Percentiles rank a stretch among this genome's conserved stretches.
These are phyloP conservation scores for Podospora bellae-mahoneyi DNA, from an alignment of 495 filamentous ascomycete species.

Conservation along the genomic window DNA sequence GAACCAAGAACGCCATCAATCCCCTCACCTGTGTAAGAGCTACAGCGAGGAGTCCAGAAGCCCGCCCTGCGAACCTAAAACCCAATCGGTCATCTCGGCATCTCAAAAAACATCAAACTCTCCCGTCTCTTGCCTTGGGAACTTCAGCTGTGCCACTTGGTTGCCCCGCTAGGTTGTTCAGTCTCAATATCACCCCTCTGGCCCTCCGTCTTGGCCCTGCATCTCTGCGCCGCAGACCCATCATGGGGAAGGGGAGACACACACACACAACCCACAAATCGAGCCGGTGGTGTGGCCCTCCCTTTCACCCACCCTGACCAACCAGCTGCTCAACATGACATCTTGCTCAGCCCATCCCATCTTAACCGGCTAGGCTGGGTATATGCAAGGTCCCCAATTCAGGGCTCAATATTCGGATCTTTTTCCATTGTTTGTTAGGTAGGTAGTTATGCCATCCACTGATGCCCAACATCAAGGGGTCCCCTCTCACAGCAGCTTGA, in stretches of 20 bases:
- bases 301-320: background rate
- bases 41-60: background rate
- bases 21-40: background rate
- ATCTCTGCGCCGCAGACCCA: background rate
- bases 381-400: background rate
- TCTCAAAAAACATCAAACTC: background rate
- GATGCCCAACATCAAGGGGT: background rate
- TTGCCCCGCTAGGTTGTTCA: background rate
- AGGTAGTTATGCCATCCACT: background rate
- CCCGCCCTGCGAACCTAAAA: background rate
- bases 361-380: background rate
- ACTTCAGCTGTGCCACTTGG: slow-evolving; percentile 1
- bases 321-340: background rate
- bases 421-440: background rate
- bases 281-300: background rate
- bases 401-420: background rate
- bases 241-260: background rate
- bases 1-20: background rate
- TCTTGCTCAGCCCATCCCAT: background rate
- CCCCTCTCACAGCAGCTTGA: background rate
- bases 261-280: background rate
- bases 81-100: background rate
- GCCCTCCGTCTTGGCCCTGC: background rate
- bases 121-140: background rate
- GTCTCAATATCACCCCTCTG: background rate